These are phyloP conservation scores for Pythium grandisporangium DNA, from an alignment of 352 stramenopile genomes.

Conservation along the genomic window DNA sequence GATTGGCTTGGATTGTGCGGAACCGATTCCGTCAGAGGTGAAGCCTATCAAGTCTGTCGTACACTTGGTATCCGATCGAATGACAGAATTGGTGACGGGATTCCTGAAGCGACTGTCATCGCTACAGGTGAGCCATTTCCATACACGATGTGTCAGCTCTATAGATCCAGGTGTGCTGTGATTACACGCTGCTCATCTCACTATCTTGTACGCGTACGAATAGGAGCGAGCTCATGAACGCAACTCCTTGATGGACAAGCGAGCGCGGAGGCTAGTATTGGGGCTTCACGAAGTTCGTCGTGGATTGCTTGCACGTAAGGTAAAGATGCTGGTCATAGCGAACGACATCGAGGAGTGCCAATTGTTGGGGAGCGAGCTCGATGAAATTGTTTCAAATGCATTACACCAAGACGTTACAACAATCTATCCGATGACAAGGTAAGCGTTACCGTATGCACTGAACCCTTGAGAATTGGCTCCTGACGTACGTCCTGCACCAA, in stretches of 20 bases:
- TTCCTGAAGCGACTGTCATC: constrained; percentile 29
- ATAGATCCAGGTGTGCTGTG: no score
- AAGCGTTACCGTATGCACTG: no score
- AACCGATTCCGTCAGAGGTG: no score
- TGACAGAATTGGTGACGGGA: no score
- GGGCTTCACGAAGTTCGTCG: constrained; percentile 88
- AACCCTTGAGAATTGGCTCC: no score
- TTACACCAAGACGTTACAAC: constrained; percentile 29
- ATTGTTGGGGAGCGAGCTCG: constrained; percentile 71
- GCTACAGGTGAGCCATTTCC: constrained; percentile 13
- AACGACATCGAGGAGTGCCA: constrained; percentile 83
- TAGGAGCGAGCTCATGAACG: constrained; percentile 63
- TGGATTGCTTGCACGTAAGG: constrained; percentile 75
- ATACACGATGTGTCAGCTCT: no score
- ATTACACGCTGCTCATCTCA: no score
- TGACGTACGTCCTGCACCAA: no score
- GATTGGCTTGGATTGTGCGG: constrained; percentile 3
- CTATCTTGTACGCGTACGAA: no score
- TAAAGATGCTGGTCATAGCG: constrained; percentile 83
- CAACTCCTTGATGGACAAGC: constrained; percentile 55
- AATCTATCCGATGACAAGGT: constrained; percentile 38
- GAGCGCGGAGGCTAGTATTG: constrained; percentile 79
- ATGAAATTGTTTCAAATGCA: constrained; percentile 76
- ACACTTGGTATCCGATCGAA: no score
- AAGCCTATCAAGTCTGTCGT: no score